Evolutionary conservation across 1,139 yeast species (phyloP), one percentile per base, ranked within the genome.

Genomic region (Eremothecium coryli): DNA sequence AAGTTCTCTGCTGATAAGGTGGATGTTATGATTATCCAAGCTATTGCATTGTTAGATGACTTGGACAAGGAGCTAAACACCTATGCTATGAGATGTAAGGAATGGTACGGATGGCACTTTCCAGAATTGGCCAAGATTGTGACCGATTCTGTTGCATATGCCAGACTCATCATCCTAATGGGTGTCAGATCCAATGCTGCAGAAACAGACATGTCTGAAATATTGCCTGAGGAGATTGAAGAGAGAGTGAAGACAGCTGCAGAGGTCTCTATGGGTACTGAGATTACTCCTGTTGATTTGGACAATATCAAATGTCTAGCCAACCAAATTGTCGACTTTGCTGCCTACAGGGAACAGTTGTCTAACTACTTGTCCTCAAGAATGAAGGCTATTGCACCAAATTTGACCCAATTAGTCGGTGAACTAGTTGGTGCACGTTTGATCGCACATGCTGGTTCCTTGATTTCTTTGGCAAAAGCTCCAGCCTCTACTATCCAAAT

Each of bases 51-150:
- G 48, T 73, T 90, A 57, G 99, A 90, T 57, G 95, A 93, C 61
- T 75, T 90, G 56, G 98, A 90, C 68, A 90, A 90, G 68, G 98
- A 93, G 61, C 73, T 90, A 55, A 90, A 90, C 70, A 93, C 97
- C 35, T 90, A 84, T 56, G 90, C 97, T 49, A 90, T 90, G 99
- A 79, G 99, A 69, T 75, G 77, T 60, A 88, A 88, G 69, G 99
- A 90, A 69, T 90, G 99, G 99, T 90, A 93, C 66, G 97, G 98
- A 47, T 90, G 99, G 99, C 99, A 90, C 64, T 93, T 90, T 77
- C 99, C 99, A 28, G 99, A 90, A 67, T 75, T 90, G 74, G 95
- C 95, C 56, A 90, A 90, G 72, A 85, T 90, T 60, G 86, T 88
- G 50, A 77, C 84, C 50, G 98, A 90, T 64, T 88, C 95, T 49